Evolutionary conservation across 1,284 basidiomycete genomes (phyloP).

Genomic region (Cutaneotrichosporon curvatum): DNA sequence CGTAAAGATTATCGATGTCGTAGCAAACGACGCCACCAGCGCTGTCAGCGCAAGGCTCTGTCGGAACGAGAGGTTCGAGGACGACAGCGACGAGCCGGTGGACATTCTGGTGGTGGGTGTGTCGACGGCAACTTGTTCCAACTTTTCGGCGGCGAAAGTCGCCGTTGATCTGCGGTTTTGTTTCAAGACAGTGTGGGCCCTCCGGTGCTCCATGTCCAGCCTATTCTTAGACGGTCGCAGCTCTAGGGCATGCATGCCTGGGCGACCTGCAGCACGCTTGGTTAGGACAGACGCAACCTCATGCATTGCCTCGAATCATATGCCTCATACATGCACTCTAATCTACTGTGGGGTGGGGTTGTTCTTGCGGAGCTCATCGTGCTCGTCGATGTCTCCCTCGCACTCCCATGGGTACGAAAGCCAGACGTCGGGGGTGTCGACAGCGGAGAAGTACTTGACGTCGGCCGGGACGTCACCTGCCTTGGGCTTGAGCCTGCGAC

Average conservation of each 20-base stretch:
- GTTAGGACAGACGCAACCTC: no score
- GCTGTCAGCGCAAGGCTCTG: conserved; percentile 41
- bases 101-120: no score
- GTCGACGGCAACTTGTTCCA: no score
- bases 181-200: no score
- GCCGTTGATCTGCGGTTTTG: no score
- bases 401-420: conserved; percentile 48
- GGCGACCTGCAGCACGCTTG: no score
- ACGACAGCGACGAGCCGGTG: conserved; percentile 2
- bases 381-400: conserved; percentile 40
- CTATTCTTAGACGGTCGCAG: no score
- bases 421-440: conserved; percentile 47
- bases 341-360: conserved; percentile 20
- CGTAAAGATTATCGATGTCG: conserved; percentile 38
- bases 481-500: conserved; percentile 67
- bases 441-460: conserved; percentile 45
- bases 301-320: not conserved
- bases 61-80: conserved; percentile 8
- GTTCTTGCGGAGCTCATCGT: conserved; percentile 31
- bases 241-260: no score
- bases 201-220: no score
- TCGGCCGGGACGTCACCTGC: conserved; percentile 58
- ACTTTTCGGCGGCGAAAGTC: no score
- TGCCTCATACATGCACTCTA: not conserved
- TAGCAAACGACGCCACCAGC: conserved; percentile 35